Conservation (phyloP, 1,284 basidiomycete genomes). For the Malassezia sympodialis region DNA sequence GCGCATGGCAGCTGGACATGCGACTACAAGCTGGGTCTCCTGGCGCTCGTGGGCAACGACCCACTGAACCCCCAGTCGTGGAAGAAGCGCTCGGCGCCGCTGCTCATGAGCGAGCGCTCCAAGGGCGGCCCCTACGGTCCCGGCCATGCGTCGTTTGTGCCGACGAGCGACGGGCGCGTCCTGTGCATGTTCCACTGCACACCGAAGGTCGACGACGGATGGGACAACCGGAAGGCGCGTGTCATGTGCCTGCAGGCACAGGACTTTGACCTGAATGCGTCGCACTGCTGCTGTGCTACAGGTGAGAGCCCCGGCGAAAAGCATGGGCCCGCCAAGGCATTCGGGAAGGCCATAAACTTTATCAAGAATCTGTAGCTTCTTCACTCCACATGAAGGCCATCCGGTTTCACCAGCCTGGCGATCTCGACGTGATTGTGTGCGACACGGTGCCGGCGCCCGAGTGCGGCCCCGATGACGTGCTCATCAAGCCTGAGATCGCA, state of each 20-base stretch:
- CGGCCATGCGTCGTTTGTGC: constrained; percentile 17
- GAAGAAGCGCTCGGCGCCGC: constrained; percentile 12
- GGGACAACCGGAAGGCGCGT: constrained; percentile 19
- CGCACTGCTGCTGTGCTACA: constrained; percentile 12
- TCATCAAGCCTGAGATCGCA: constrained; percentile 61
- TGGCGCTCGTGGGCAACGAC: constrained; percentile 11
- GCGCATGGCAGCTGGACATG: constrained; percentile 21
- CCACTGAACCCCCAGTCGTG: constrained; percentile 14
- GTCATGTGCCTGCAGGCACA: constrained; percentile 6
- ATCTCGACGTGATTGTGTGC: constrained; percentile 67
- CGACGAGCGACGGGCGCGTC: constrained; percentile 6
- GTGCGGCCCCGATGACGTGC: constrained; percentile 59
- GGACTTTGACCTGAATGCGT: constrained; percentile 1
- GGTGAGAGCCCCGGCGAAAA: constrained; percentile 4
- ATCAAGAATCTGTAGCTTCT: constrained; percentile 8
- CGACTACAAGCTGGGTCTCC: constrained; percentile 19
- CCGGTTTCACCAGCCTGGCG: constrained; percentile 56
- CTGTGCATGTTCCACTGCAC: constrained; percentile 18
- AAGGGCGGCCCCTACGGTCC: constrained; percentile 15
- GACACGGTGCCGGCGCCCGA: constrained; percentile 57
- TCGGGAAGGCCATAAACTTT: constrained; percentile 10
- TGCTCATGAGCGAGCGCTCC: constrained; percentile 11
- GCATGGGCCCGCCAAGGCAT: not conserved
- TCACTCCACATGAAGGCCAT: constrained; percentile 53
- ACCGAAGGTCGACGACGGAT: constrained; percentile 12